phyloP scores from a whole-genome alignment of 2,329 filamentous ascomycete genomes.

The Hymenoscyphus albidus region DNA sequence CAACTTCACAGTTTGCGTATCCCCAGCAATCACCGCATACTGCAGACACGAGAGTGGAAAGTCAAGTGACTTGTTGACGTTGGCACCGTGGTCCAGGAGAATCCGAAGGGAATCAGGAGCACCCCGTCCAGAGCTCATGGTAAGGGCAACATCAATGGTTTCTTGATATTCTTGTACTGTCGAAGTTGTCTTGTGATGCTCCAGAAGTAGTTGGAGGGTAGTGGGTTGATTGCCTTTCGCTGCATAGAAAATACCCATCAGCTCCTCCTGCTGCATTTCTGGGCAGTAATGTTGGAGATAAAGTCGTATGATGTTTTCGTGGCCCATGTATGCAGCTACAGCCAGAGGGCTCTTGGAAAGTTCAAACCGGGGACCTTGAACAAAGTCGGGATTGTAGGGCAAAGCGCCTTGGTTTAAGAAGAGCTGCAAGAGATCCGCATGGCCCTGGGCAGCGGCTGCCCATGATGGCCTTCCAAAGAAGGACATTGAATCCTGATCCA shows the following conservation, averaged over 20 bases:
- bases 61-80: background rate
- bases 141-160: background rate
- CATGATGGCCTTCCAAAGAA: conserved; percentile 6
- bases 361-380: background rate
- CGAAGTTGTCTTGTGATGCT: background rate
- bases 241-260: background rate
- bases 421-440: background rate
- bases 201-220: background rate
- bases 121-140: background rate
- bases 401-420: background rate
- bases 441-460: conserved; percentile 1
- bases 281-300: background rate
- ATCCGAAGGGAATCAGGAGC: background rate
- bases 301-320: too few species aligned
- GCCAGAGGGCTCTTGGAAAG: background rate
- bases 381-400: background rate
- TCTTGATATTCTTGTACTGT: background rate
- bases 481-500: background rate
- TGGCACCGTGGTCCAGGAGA: background rate
- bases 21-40: background rate
- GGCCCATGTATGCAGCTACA: too few species aligned
- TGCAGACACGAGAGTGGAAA: conserved; percentile 1
- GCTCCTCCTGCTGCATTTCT: background rate
- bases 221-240: conserved; percentile 1
- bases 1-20: conserved; percentile 1